Percentiles rank a stretch among this genome's conserved stretches.
These are phyloP conservation scores for Escovopsis sp. DNA, from an alignment of 2,329 filamentous ascomycete species.

Conservation along the genomic window DNA sequence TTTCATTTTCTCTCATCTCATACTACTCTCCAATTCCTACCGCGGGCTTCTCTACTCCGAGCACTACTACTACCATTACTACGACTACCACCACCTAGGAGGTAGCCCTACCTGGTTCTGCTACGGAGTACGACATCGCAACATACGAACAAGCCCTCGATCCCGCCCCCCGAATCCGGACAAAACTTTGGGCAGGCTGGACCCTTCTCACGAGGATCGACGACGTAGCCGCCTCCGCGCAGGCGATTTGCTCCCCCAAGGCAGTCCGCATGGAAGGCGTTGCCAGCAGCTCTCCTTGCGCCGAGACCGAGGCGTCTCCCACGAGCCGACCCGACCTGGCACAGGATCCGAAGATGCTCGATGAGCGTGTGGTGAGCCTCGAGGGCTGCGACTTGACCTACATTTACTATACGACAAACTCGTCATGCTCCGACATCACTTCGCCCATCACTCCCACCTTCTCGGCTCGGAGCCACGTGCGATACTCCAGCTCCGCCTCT, in stretches of 20 bases:
- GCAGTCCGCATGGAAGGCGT: neutral
- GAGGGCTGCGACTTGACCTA: conserved; percentile 21
- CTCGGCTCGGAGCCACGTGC: conserved; percentile 41
- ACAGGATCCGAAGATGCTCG: conserved; percentile 30
- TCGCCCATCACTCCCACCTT: conserved; percentile 60
- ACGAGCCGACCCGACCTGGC: conserved; percentile 33
- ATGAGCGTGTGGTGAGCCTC: conserved; percentile 20
- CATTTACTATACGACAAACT: conserved; percentile 33
- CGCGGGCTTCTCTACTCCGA: too few relatives aligned
- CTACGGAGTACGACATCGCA: too few relatives aligned
- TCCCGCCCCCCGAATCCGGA: too few relatives aligned
- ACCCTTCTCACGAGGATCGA: neutral
- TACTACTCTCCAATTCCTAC: too few relatives aligned
- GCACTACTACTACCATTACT: too few relatives aligned
- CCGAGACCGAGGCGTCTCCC: conserved; percentile 1
- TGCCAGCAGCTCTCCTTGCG: neutral
- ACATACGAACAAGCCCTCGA: too few relatives aligned
- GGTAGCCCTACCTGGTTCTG: too few relatives aligned
- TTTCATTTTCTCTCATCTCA: too few relatives aligned
- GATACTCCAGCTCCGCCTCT: conserved; percentile 61
- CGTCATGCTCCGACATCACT: conserved; percentile 49
- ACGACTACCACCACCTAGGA: too few relatives aligned
- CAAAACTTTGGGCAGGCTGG: too few relatives aligned
- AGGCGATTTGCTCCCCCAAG: neutral
- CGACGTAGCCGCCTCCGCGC: too few relatives aligned